Conservation (phyloP, 83 land plant species). For the Picea abies region DNA sequence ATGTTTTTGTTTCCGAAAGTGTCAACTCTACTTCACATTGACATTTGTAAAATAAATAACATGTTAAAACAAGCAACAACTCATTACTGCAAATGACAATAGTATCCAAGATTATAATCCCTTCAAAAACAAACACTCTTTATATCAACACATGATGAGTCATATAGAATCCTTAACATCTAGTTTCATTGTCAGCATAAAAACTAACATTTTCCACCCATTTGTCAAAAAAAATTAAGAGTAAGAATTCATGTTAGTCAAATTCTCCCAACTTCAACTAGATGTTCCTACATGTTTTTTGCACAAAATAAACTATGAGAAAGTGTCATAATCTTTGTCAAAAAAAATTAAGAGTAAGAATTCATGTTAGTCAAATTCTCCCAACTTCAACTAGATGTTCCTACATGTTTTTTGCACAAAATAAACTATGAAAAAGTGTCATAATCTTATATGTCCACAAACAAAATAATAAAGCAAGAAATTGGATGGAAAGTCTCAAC, state of each 20-base stretch:
- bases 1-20: slow-evolving; percentile 85
- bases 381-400: no score
- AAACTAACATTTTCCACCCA: slow-evolving; percentile 25
- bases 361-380: no score
- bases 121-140: neutral
- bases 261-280: no score
- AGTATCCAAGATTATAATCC: neutral
- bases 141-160: neutral
- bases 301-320: no score
- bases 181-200: slow-evolving; percentile 13
- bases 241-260: no score
- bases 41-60: slow-evolving; percentile 50
- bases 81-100: neutral
- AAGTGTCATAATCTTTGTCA: neutral
- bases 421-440: no score
- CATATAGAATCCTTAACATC: neutral
- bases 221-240: neutral
- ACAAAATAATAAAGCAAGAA: no score
- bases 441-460: no score
- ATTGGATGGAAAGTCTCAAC: no score
- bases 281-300: no score
- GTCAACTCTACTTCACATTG: slow-evolving; percentile 88
- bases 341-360: no score
- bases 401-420: no score
- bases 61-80: neutral